Evolutionary conservation across 352 stramenopile species (phyloP).

Genomic region (Phytopythium sindhum): DNA sequence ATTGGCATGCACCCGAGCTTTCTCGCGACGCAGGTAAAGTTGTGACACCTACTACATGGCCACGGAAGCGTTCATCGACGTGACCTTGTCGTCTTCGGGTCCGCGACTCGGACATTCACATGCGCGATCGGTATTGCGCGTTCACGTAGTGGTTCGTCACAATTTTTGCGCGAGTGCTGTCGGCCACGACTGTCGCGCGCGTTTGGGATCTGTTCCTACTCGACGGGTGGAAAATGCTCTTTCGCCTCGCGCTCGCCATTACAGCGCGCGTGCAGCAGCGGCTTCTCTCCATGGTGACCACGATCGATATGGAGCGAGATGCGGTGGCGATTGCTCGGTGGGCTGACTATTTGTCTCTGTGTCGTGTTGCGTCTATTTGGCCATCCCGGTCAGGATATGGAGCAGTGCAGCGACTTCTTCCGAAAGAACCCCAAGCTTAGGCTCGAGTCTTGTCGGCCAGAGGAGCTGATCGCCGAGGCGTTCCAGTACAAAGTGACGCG

Average conservation of each 20-base stretch:
- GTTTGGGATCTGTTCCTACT: slow-evolving; percentile 76
- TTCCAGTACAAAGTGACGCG: slow-evolving; percentile 69
- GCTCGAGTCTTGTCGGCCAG: slow-evolving; percentile 31
- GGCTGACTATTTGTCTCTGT: neutral
- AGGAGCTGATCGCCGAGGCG: slow-evolving; percentile 39
- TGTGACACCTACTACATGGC: neutral
- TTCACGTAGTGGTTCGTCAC: slow-evolving; percentile 77
- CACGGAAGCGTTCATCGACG: neutral
- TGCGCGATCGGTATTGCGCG: too few relatives aligned
- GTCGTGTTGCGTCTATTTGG: neutral
- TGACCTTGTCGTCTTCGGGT: neutral
- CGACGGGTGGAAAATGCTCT: slow-evolving; percentile 79
- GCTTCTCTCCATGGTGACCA: slow-evolving; percentile 50
- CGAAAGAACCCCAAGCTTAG: slow-evolving; percentile 52
- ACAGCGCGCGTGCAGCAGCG: slow-evolving; percentile 49
- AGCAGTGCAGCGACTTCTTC: slow-evolving; percentile 71
- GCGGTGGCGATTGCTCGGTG: neutral
- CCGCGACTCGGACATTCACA: neutral
- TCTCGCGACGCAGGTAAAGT: slow-evolving; percentile 62
- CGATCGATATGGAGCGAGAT: neutral
- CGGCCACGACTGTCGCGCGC: slow-evolving; percentile 34
- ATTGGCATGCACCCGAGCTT: slow-evolving; percentile 85
- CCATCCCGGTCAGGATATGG: slow-evolving; percentile 46
- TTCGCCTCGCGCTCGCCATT: slow-evolving; percentile 64
- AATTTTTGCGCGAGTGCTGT: slow-evolving; percentile 67